phyloP scores from a whole-genome alignment of 1,284 basidiomycete species.

The Puccinia polysora region DNA sequence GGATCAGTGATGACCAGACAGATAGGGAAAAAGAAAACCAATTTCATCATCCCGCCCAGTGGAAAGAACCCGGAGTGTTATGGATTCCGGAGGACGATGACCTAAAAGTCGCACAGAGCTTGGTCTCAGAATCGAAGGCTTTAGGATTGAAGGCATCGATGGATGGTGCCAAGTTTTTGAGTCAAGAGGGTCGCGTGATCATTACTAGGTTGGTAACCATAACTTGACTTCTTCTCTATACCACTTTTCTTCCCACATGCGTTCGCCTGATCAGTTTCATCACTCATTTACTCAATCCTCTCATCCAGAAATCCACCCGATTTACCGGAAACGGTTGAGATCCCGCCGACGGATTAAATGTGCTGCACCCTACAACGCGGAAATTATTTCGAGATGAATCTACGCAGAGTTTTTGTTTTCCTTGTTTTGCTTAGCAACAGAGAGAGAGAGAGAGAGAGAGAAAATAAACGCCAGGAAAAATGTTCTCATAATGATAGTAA shows the following conservation, averaged over 20 bases:
- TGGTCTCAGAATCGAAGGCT: constrained; percentile 61
- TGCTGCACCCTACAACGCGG: too few relatives aligned
- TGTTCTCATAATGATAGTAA: too few relatives aligned
- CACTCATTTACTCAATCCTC: not conserved
- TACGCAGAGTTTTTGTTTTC: too few relatives aligned
- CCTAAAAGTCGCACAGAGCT: constrained; percentile 64
- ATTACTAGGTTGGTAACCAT: constrained; percentile 31
- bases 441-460: too few relatives aligned
- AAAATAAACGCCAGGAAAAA: too few relatives aligned
- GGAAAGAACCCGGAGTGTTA: constrained; percentile 58
- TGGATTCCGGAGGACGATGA: constrained; percentile 71
- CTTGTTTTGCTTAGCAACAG: too few relatives aligned
- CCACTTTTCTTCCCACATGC: not conserved
- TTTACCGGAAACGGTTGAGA: constrained; percentile 14
- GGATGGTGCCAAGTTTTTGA: constrained; percentile 60
- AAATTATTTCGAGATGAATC: too few relatives aligned
- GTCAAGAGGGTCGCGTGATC: constrained; percentile 55
- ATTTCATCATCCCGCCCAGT: constrained; percentile 49
- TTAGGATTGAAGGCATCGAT: constrained; percentile 62
- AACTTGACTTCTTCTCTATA: not conserved
- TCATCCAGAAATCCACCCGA: constrained; percentile 30
- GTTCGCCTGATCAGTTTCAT: not conserved
- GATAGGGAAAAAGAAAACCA: constrained; percentile 39
- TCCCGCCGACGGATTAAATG: constrained; percentile 22
- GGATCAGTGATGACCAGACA: not conserved